These are phyloP conservation scores for Neopestalotiopsis rosae DNA, from an alignment of 2,329 filamentous ascomycete genomes.

Conservation along the genomic window DNA sequence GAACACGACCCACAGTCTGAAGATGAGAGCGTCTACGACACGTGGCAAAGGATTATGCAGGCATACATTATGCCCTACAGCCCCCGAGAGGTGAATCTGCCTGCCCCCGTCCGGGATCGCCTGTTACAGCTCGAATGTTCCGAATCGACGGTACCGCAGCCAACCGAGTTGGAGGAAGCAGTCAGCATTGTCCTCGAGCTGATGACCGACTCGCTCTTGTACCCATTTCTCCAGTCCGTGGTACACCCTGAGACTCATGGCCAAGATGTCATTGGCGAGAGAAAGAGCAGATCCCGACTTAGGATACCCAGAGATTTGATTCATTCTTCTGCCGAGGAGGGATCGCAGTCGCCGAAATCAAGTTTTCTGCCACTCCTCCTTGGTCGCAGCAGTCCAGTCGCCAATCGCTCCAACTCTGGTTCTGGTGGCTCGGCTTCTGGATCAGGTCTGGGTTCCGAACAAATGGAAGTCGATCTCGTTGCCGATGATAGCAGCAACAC, in stretches of 20 bases:
- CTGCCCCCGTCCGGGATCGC: conserved; percentile 81
- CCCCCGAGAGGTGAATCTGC: conserved; percentile 88
- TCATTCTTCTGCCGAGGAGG: conserved; percentile 40
- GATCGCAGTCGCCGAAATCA: conserved; percentile 49
- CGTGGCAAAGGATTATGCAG: conserved; percentile 88
- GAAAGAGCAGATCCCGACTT: conserved; percentile 45
- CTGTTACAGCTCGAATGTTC: conserved; percentile 69
- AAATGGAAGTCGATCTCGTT: conserved; percentile 54
- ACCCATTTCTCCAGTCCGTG: conserved; percentile 85
- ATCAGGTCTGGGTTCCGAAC: conserved; percentile 46
- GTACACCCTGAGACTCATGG: conserved; percentile 44
- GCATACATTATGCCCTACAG: conserved; percentile 89
- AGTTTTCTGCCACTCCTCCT: conserved; percentile 49
- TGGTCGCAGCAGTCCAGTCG: conserved; percentile 40
- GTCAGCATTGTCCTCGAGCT: conserved; percentile 90
- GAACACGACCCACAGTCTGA: conserved; percentile 47
- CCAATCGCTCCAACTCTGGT: conserved; percentile 46
- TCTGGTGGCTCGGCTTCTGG: background rate
- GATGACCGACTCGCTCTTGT: conserved; percentile 95
- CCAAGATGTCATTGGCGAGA: conserved; percentile 40
- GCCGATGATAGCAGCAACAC: conserved; percentile 72
- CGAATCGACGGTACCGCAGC: conserved; percentile 69
- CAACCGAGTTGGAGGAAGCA: conserved; percentile 79
- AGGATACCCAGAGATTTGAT: conserved; percentile 43
- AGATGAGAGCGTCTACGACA: conserved; percentile 72